Percentiles rank a stretch among this genome's conserved stretches.
Evolutionary conservation across 2,329 filamentous ascomycete species (phyloP).

Genomic region (Scytalidium sp.): DNA sequence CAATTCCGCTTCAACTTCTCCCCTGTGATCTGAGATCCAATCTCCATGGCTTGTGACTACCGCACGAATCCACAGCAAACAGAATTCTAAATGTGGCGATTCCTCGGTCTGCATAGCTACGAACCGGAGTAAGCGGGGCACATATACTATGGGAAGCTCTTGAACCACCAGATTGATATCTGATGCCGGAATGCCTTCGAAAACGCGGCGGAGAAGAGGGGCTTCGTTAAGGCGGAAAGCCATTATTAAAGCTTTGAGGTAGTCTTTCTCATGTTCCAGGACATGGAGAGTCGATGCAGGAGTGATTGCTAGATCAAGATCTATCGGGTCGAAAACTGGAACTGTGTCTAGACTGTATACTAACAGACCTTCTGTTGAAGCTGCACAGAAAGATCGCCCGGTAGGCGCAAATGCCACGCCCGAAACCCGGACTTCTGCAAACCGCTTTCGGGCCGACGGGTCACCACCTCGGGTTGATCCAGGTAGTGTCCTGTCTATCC

Average conservation of each 20-base stretch:
- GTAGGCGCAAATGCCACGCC: slow-evolving; percentile 85
- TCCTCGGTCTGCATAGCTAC: slow-evolving; percentile 85
- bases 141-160: slow-evolving; percentile 79
- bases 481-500: slow-evolving; percentile 75
- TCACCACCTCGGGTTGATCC: slow-evolving; percentile 83
- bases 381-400: slow-evolving; percentile 87
- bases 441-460: slow-evolving; percentile 70
- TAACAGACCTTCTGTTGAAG: slow-evolving; percentile 88
- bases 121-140: slow-evolving; percentile 80
- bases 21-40: slow-evolving; percentile 78
- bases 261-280: slow-evolving; percentile 68
- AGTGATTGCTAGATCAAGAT: slow-evolving; percentile 91
- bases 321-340: slow-evolving; percentile 90
- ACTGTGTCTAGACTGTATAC: slow-evolving; percentile 88
- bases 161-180: slow-evolving; percentile 77
- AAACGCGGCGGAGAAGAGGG: slow-evolving; percentile 77
- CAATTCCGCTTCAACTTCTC: slow-evolving; percentile 79
- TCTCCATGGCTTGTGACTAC: slow-evolving; percentile 78
- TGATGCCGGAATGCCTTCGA: slow-evolving; percentile 73
- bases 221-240: slow-evolving; percentile 92
- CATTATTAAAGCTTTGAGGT: slow-evolving; percentile 92
- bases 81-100: slow-evolving; percentile 92
- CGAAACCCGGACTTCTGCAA: slow-evolving; percentile 80
- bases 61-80: slow-evolving; percentile 86
- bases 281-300: slow-evolving; percentile 76